Base-by-base conservation (phyloP, 176 grass and related monocot species). In the Poa pratensis region DNA sequence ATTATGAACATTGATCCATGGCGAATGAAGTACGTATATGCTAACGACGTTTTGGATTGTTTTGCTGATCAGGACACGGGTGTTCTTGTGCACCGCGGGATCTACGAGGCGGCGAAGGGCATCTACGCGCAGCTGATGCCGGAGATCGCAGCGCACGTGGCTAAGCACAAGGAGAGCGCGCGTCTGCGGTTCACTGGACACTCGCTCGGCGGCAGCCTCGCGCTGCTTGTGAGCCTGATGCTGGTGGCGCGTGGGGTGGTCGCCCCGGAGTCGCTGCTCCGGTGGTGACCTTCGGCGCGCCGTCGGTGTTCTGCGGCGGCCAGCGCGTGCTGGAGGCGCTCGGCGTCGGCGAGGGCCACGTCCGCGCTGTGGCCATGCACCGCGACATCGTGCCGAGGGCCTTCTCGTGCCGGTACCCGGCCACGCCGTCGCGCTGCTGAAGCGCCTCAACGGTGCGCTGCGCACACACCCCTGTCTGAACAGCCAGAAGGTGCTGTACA, bases 81-180 rank as follows among this genome's bases (percentile, higher is more conserved):
- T 15, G 96, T 91, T 15, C 91, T 94, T 15, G 96, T 99, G 40
- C 96, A 99, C 84, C 88, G 96, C 13, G 96, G 96, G 54, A 99
- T 99, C 85, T 99, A 99, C 78, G 96, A 99, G 88, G 96, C 91
- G 3, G 96, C 96, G 14, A 99, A 96, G 78, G 96, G 96, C 58
- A 99, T 99, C 86, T 94, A 91, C 78, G 91, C 92, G 74, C 96
- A 96, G 85, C 78, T 99, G 34, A 72, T 92, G 81, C 90, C 96
- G 53, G 91, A 91, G 75, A 80, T 99, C 66, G 52, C 43, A 48
- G 82, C 69, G 7, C 96, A 99, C 86, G 15, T 96, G 43, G 46
- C 42, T 23, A 65, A 48, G 54, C 42, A 84, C 60, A 74, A 80
- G 2, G 65, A 77, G 0, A 3, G 18, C 0, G 88, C 86, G 16